Evolutionary conservation across 23 red algal species (phyloP).

Genomic region (Chondrus crispus): DNA sequence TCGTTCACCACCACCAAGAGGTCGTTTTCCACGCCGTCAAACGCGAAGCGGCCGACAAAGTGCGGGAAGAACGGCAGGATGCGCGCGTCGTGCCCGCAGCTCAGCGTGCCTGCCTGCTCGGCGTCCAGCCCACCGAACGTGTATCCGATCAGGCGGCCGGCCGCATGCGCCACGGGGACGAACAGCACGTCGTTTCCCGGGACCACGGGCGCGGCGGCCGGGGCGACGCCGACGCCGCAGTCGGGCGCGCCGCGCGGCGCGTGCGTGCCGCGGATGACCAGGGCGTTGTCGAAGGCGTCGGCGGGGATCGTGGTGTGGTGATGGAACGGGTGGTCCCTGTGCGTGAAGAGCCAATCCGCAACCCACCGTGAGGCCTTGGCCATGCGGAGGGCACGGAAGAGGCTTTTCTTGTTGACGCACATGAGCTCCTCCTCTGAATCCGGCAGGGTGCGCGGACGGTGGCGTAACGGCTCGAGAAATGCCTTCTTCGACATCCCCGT

Average conservation of each 20-base stretch:
- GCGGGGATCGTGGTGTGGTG: background rate
- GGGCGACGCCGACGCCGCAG: too few species aligned
- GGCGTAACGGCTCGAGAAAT: too few species aligned
- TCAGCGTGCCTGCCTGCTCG: background rate
- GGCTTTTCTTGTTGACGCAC: constrained; percentile 15
- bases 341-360: constrained; percentile 32
- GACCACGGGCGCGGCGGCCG: background rate
- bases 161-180: background rate
- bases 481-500: too few species aligned
- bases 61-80: constrained; percentile 18
- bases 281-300: background rate
- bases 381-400: background rate
- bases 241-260: background rate
- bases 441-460: background rate
- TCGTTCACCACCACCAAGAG: constrained; percentile 19
- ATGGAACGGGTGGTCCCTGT: constrained; percentile 11
- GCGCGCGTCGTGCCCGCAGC: background rate
- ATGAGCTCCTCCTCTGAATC: constrained; percentile 14
- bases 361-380: background rate
- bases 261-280: background rate
- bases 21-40: constrained; percentile 19
- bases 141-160: constrained; percentile 23
- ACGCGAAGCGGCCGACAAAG: constrained; percentile 38
- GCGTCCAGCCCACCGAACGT: constrained; percentile 9
- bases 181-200: constrained; percentile 28